These are phyloP conservation scores for Avena sativa DNA, from an alignment of 176 grass and related monocot genomes.

Conservation along the genomic window DNA sequence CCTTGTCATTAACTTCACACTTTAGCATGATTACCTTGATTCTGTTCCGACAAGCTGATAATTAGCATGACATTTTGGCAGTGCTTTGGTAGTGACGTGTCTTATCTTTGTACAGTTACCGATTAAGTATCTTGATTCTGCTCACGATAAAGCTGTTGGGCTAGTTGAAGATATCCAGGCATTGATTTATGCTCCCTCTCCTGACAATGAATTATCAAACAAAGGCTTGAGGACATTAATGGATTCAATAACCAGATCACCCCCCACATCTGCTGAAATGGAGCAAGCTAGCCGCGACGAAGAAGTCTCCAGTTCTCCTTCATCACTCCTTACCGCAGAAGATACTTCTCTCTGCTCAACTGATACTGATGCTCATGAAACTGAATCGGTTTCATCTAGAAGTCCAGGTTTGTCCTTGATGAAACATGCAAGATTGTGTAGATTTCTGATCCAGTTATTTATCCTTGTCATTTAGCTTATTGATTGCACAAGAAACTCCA, in stretches of 20 bases:
- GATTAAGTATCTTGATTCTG: conserved; percentile 52
- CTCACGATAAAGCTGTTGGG: conserved; percentile 59
- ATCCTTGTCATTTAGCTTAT: conserved; percentile 15
- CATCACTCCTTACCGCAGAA: neutral
- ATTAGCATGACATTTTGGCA: conserved; percentile 14
- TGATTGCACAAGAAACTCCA: conserved; percentile 26
- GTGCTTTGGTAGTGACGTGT: conserved; percentile 26
- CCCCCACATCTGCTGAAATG: conserved; percentile 22
- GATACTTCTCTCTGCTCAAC: conserved; percentile 12
- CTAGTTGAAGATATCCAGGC: conserved; percentile 59
- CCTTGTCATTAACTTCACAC: conserved; percentile 25
- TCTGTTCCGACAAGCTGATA: conserved; percentile 12
- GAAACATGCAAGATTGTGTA: conserved; percentile 14
- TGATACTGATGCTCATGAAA: conserved; percentile 36
- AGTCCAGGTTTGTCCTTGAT: conserved; percentile 40
- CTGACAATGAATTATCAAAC: conserved; percentile 21
- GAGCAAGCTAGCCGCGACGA: conserved; percentile 8
- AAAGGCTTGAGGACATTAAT: neutral
- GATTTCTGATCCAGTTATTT: conserved; percentile 13
- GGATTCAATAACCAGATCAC: conserved; percentile 22
- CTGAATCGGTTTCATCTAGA: conserved; percentile 37
- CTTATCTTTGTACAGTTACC: conserved; percentile 47
- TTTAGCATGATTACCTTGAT: neutral
- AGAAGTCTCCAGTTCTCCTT: conserved; percentile 20
- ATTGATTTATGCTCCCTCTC: conserved; percentile 34